Evolutionary conservation across 345 rosid species (phyloP), one percentile per base, ranked within the genome.

Genomic region (Barbarea vulgaris): DNA sequence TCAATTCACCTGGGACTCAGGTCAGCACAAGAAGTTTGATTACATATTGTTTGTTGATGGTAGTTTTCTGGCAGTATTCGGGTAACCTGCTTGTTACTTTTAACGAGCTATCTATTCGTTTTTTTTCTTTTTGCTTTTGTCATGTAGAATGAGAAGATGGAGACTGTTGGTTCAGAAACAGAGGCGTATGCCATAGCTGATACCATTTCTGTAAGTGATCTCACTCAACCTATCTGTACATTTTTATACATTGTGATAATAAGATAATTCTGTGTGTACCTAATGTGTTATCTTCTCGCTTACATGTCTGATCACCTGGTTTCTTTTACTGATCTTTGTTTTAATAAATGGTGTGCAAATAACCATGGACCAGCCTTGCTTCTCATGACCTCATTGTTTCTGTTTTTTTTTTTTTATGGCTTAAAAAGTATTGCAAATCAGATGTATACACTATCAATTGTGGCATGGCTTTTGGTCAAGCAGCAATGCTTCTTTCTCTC

Each of bases 151-250:
- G 96, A 86, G 79, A 85, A 89, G 81, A 84, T 76, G 88, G 91
- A 95, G 82, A 84, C 86, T 31, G 97, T 95, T 74, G 99, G 96
- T 65, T 83, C 97, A 48, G 99, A 95, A 79, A 85, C 93, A 5
- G 99, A 90, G 67, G 97, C 97, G 70, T 95, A 81, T 85, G 93
- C 93, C 41, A 90, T 95, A 60, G 97, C 93, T 60, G 99, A 92
- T 68, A 73, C 81, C 5, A 92, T 95, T 84, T 48, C 79, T 69
- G 99, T 90, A 79, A 90, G 99, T 70, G 25, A 24, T 24, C 24
- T 64, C 50, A 51, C 44, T n/a, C 9, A 31, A 65, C 14, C 9
- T 30, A 6, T 68, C 11, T 73, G 6, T 42, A 7, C 28, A 9
- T 56, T 46, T 64, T 22, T 42, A 8, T 42, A 13, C 17, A 30